Percentiles rank a stretch among this genome's conserved stretches.
Evolutionary conservation across 2,329 filamentous ascomycete species (phyloP).

Genomic region (Diaporthe destruens): DNA sequence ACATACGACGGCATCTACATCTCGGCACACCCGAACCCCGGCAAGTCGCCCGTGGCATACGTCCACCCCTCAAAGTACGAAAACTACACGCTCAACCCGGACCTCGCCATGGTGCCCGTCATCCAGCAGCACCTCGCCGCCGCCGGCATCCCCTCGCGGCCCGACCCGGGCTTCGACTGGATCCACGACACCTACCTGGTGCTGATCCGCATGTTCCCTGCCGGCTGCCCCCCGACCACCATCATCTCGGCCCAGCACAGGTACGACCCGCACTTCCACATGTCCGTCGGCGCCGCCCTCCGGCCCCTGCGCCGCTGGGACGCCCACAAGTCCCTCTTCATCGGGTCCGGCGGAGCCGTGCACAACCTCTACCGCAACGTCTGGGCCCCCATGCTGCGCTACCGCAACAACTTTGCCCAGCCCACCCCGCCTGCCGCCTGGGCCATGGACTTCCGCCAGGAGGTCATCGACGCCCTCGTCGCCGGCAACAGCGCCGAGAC

Average conservation of each 20-base stretch:
- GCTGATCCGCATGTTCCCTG: conserved; percentile 77
- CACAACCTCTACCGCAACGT: conserved; percentile 78
- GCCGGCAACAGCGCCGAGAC: conserved; percentile 53
- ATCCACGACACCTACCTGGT: conserved; percentile 80
- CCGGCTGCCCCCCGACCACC: conserved; percentile 73
- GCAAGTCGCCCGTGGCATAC: conserved; percentile 74
- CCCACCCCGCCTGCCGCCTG: conserved; percentile 68
- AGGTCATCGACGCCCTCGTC: conserved; percentile 70
- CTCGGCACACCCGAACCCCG: conserved; percentile 69
- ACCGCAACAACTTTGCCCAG: conserved; percentile 73
- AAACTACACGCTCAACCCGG: conserved; percentile 71
- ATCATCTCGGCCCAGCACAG: conserved; percentile 57
- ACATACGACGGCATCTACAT: conserved; percentile 69
- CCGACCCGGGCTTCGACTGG: conserved; percentile 73
- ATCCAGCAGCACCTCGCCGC: conserved; percentile 63
- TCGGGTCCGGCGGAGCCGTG: conserved; percentile 72
- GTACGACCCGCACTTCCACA: conserved; percentile 57
- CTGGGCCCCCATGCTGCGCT: conserved; percentile 74
- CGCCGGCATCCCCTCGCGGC: conserved; percentile 66
- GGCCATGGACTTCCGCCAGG: conserved; percentile 75
- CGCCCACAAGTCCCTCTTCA: conserved; percentile 63
- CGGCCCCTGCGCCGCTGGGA: conserved; percentile 65
- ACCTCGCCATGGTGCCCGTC: conserved; percentile 64
- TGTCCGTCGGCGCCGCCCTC: conserved; percentile 69
- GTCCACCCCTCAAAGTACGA: conserved; percentile 75